Evolutionary conservation across 75 land plant species (phyloP), one percentile per base, ranked within the genome.

Genomic region (Ceratopteris richardii): DNA sequence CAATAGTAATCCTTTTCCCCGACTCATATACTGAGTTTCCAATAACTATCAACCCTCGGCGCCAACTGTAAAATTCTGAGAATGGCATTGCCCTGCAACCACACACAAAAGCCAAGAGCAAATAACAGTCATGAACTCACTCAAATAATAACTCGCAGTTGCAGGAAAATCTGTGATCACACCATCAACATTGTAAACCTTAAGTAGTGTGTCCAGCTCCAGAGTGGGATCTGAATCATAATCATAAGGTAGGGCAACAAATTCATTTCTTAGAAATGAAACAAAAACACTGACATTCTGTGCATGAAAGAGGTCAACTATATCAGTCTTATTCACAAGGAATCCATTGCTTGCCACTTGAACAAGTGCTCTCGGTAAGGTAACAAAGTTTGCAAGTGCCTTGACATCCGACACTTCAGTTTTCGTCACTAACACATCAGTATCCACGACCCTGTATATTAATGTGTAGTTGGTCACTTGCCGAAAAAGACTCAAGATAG

Each of bases 151-250:
- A 10, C 23, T 67, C 18, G 88, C 77, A n/a, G 94, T 91, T 28
- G 64, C 67, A 3, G 97, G 97, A 57, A 61, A 82, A 7, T 88
- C 94, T 3, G 94, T 88, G 20, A 84, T 47, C 13, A 91, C 20
- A 1, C 94, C 97, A 66, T 88, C 82, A 25, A 88, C 73, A 12
- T 62, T 48, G 24, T 69, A 40, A 0, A 61, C 58, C 22, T 21
- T 19, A 7, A 82, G 63, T 44, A 62, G 77, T 22, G 80, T 68
- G 18, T 80, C 53, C 9, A 88, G 29, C 61, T 85, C 82, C 26
- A 80, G 58, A 20, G 67, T 61, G 0, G 97, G 90, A 40, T 92
- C 95, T 7, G 86, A 57, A 52, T 75, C 58, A 62, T 50, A 82
- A 52, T 92, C 97, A 7, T 58, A 76, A 11, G 84, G 62, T 6